A percentile compares a stretch with the other conserved stretches of the same genome.
phyloP scores from a whole-genome alignment of 2,329 filamentous ascomycete species.

The Fusarium haematococcum region DNA sequence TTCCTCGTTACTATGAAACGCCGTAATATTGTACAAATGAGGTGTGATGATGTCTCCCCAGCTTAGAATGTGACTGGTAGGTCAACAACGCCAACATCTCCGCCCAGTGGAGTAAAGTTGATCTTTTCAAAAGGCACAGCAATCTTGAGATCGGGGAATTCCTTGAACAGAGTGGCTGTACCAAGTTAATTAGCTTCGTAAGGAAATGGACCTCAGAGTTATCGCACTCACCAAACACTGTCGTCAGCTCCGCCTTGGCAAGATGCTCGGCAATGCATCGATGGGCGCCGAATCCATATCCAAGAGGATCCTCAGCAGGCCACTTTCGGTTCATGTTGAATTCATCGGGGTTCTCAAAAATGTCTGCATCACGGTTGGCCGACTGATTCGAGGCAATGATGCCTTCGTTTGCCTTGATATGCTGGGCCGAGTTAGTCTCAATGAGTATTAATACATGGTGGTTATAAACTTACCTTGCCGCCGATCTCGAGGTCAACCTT shows the following conservation, averaged over 20 bases:
- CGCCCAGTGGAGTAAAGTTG: conserved; percentile 20
- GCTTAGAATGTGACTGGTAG: conserved; percentile 16
- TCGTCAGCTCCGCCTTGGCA: conserved; percentile 41
- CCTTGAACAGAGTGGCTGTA: conserved; percentile 14
- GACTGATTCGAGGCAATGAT: conserved; percentile 62
- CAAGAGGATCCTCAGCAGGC: conserved; percentile 51
- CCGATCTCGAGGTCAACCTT: conserved; percentile 59
- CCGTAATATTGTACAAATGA: background rate
- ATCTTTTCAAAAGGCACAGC: conserved; percentile 17
- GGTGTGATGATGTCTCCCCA: background rate
- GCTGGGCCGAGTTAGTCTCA: conserved; percentile 25
- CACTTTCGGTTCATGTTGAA: conserved; percentile 57
- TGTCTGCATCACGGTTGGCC: conserved; percentile 60
- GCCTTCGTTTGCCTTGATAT: conserved; percentile 57
- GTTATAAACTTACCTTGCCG: conserved; percentile 48
- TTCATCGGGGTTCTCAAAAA: conserved; percentile 54
- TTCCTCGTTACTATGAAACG: background rate
- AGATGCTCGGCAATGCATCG: conserved; percentile 60
- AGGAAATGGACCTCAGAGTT: too few relatives aligned
- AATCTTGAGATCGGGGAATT: conserved; percentile 9
- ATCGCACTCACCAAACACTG: conserved; percentile 13
- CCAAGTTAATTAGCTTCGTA: background rate
- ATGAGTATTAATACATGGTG: too few relatives aligned
- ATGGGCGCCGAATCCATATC: conserved; percentile 60
- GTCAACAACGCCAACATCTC: conserved; percentile 23